These are phyloP conservation scores for Sinapis alba DNA, from an alignment of 441 rosid genomes.

Conservation along the genomic window DNA sequence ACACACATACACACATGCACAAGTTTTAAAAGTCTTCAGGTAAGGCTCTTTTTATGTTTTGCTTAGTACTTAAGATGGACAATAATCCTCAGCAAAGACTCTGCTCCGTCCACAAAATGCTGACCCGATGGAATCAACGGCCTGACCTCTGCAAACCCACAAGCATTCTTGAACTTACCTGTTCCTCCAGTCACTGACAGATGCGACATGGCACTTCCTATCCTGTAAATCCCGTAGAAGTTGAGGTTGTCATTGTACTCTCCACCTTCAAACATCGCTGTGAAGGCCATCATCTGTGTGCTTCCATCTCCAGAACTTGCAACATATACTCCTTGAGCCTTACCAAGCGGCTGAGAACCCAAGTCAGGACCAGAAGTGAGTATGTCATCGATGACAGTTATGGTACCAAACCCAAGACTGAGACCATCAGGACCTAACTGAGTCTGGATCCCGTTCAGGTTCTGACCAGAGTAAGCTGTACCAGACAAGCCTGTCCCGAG, in stretches of 20 bases:
- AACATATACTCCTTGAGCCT: conserved; percentile 85
- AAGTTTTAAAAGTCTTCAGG: conserved; percentile 10
- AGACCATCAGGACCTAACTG: conserved; percentile 84
- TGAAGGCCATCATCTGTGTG: conserved; percentile 93
- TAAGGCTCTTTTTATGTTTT: not conserved
- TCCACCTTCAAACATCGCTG: conserved; percentile 83
- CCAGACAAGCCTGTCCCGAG: conserved; percentile 90
- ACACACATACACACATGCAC: not conserved
- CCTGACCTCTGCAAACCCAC: conserved; percentile 70
- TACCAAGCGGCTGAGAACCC: conserved; percentile 76
- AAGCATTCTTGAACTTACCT: conserved; percentile 77
- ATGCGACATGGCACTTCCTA: conserved; percentile 64
- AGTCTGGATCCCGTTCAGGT: conserved; percentile 54
- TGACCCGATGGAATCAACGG: conserved; percentile 82
- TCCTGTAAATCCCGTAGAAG: conserved; percentile 75
- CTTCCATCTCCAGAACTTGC: conserved; percentile 82
- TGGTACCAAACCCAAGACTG: conserved; percentile 88
- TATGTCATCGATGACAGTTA: conserved; percentile 81
- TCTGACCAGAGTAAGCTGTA: conserved; percentile 51
- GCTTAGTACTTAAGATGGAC: conserved; percentile 66
- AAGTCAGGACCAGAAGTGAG: conserved; percentile 69
- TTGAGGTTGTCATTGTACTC: conserved; percentile 84
- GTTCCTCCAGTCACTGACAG: conserved; percentile 86
- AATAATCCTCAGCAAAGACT: conserved; percentile 64
- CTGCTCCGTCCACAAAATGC: conserved; percentile 64